These are phyloP conservation scores for Cucurbita maxima DNA, from an alignment of 306 rosid genomes.

Conservation along the genomic window DNA sequence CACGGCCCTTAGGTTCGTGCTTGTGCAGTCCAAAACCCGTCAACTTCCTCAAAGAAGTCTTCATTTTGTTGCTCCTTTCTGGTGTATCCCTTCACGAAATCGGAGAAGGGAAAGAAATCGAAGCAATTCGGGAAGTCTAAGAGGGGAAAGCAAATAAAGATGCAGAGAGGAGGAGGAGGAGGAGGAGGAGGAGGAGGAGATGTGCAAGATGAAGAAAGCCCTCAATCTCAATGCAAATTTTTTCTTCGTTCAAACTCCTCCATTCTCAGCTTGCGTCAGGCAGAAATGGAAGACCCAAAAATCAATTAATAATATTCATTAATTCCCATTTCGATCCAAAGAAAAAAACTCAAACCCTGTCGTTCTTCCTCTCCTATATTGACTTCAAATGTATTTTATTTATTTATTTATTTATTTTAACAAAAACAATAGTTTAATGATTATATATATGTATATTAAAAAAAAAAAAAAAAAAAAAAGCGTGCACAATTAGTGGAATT, in stretches of 20 bases:
- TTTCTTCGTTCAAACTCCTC: constrained; percentile 13
- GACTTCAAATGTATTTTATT: not conserved
- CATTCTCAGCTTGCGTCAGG: constrained; percentile 5
- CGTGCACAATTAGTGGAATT: constrained; percentile 7
- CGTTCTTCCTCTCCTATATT: not conserved
- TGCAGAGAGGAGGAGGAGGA: not conserved
- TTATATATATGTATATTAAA: no score
- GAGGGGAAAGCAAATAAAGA: not conserved
- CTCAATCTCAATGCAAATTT: constrained; percentile 1
- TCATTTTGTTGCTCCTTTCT: constrained; percentile 25
- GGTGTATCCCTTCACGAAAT: not conserved
- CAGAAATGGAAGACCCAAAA: constrained; percentile 7
- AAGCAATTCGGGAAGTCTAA: not conserved
- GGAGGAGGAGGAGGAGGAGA: not conserved
- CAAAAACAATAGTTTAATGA: no score
- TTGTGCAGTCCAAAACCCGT: constrained; percentile 66
- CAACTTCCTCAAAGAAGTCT: constrained; percentile 61
- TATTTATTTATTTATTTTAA: not conserved
- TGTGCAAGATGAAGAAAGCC: not conserved
- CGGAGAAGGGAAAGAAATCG: not conserved
- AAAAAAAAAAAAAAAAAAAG: not conserved
- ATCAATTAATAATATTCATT: not conserved
- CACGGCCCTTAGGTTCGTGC: constrained; percentile 32
- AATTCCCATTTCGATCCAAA: not conserved
- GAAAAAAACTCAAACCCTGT: not conserved